A percentile compares a stretch with the other conserved stretches of the same genome.
Conservation (phyloP, 2,329 filamentous ascomycete species). For the Sporothrix dimorphospora region DNA sequence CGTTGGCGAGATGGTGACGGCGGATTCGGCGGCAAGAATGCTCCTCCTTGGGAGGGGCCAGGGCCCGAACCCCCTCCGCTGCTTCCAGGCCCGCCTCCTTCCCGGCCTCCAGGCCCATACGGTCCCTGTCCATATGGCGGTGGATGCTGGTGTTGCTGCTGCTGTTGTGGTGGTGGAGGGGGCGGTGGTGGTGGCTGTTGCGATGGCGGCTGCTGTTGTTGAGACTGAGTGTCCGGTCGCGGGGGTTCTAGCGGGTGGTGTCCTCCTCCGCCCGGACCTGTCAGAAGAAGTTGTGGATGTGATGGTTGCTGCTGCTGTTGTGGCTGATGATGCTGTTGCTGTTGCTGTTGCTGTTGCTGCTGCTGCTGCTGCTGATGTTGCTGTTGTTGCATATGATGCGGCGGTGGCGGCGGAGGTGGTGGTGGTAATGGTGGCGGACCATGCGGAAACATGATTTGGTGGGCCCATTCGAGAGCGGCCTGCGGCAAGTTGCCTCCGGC, state of each 20-base stretch:
- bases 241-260: constrained; percentile 43
- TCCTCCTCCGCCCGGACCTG: background rate
- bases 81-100: constrained; percentile 16
- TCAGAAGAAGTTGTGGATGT: constrained; percentile 10
- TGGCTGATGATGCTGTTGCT: constrained; percentile 35
- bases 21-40: constrained; percentile 50
- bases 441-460: constrained; percentile 61
- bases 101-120: constrained; percentile 47
- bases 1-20: constrained; percentile 54
- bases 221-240: constrained; percentile 33
- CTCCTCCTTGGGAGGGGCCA: constrained; percentile 42
- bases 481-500: constrained; percentile 64
- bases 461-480: constrained; percentile 67
- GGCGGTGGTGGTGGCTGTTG: constrained; percentile 4
- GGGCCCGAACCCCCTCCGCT: constrained; percentile 28
- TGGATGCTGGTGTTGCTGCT: constrained; percentile 52
- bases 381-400: constrained; percentile 43
- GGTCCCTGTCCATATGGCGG: constrained; percentile 40
- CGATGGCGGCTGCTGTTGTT: constrained; percentile 14
- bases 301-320: constrained; percentile 24
- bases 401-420: constrained; percentile 5
- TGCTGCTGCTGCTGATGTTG: constrained; percentile 48
- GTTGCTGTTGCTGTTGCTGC: constrained; percentile 54
- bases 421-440: constrained; percentile 38
- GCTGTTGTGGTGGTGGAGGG: constrained; percentile 39